Conservation (phyloP, 2,329 filamentous ascomycete genomes). For the Monilinia fructicola region DNA sequence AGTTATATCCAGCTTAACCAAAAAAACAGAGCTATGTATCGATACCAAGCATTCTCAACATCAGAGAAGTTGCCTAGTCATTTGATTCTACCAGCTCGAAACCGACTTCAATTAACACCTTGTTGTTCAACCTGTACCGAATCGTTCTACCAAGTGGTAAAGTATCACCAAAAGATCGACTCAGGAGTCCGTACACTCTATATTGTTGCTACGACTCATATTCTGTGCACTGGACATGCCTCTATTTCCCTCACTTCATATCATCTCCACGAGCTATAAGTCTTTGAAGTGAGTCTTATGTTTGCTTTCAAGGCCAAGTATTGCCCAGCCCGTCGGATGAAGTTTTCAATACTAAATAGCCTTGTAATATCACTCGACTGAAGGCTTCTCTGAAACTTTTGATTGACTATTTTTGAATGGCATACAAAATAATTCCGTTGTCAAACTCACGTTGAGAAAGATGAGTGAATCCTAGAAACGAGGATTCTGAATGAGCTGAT, state of each 20-base stretch:
- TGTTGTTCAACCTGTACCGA: no score
- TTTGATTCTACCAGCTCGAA: no score
- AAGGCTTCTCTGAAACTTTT: background rate
- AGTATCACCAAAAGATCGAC: no score
- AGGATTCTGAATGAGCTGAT: background rate
- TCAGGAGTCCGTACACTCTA: no score
- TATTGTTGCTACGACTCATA: no score
- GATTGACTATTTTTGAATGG: background rate
- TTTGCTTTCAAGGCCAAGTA: background rate
- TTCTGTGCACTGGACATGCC: no score
- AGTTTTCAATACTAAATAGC: background rate
- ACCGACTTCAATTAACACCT: no score
- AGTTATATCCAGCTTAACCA: no score
- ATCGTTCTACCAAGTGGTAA: background rate
- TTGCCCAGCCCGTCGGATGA: background rate
- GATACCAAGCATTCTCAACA: no score
- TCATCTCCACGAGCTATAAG: background rate
- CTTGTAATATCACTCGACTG: background rate
- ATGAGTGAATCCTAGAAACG: background rate
- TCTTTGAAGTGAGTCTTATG: background rate
- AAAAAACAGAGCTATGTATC: no score
- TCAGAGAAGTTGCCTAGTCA: no score
- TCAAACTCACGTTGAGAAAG: background rate
- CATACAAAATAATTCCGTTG: no score
- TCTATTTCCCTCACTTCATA: background rate